These are phyloP conservation scores for Xylariaceae sp. DNA, from an alignment of 2,329 filamentous ascomycete genomes.

Conservation along the genomic window DNA sequence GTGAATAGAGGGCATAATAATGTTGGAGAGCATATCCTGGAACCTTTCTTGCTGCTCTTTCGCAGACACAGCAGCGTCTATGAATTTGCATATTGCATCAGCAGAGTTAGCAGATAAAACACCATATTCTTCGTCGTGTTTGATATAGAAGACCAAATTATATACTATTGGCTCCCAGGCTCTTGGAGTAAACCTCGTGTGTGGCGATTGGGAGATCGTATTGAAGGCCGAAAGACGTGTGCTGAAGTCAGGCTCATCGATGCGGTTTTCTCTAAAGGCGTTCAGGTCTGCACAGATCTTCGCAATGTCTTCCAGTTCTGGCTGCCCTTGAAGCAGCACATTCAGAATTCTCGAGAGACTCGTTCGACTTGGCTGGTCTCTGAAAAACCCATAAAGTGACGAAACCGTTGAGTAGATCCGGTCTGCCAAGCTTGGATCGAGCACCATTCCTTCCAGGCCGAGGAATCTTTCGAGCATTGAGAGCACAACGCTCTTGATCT, in stretches of 20 bases:
- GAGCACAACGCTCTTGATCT: constrained; percentile 76
- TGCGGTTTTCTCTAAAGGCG: constrained; percentile 63
- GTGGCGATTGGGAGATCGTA: constrained; percentile 61
- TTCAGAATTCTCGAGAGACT: constrained; percentile 69
- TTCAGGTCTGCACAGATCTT: constrained; percentile 75
- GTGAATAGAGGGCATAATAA: constrained; percentile 73
- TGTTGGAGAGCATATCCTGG: constrained; percentile 53
- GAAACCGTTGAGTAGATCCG: constrained; percentile 71
- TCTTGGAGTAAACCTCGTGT: constrained; percentile 54
- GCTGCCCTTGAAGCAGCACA: constrained; percentile 63
- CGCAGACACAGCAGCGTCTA: constrained; percentile 56
- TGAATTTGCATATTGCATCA: constrained; percentile 72
- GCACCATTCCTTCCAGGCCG: constrained; percentile 54
- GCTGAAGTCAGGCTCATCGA: constrained; percentile 89
- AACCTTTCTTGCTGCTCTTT: constrained; percentile 42
- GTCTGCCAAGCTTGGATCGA: constrained; percentile 53
- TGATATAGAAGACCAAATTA: constrained; percentile 85
- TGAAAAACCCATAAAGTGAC: constrained; percentile 86
- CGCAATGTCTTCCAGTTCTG: constrained; percentile 59
- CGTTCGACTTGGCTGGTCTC: constrained; percentile 71
- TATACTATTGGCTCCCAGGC: constrained; percentile 87
- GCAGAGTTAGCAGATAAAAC: constrained; percentile 78
- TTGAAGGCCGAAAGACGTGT: constrained; percentile 74
- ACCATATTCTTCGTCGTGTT: constrained; percentile 81
- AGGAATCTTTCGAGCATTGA: constrained; percentile 79